Evolutionary conservation across 495 filamentous ascomycete genomes (phyloP).

Genomic region (Penicillium manginii): DNA sequence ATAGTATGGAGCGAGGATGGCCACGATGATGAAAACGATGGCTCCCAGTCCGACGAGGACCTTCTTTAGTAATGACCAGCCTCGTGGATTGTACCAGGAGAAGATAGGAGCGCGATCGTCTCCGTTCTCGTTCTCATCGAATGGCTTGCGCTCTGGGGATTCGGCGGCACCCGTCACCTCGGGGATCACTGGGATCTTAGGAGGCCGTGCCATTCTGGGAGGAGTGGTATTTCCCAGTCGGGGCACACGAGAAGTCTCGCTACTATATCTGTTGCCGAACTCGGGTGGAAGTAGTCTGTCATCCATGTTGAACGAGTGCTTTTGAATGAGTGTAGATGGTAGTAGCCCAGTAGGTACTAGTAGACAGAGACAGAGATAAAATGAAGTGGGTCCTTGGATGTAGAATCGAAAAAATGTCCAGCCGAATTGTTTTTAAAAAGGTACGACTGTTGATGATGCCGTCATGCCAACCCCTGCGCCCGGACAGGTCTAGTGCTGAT

Average conservation of each 20-base stretch:
- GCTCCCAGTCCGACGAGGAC: slow-evolving; percentile 35
- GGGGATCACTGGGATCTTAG: not conserved
- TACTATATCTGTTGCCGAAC: slow-evolving; percentile 28
- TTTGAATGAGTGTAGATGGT: not conserved
- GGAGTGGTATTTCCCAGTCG: slow-evolving; percentile 20
- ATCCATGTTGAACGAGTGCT: slow-evolving; percentile 21
- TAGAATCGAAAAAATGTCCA: not conserved
- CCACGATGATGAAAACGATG: slow-evolving; percentile 48
- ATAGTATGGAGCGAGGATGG: slow-evolving; percentile 59
- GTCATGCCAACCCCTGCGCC: slow-evolving; percentile 14
- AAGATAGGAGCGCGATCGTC: not conserved
- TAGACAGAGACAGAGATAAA: not conserved
- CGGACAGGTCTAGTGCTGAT: slow-evolving; percentile 15
- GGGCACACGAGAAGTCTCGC: slow-evolving; percentile 23
- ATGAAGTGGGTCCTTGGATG: not conserved
- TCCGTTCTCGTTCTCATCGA: not conserved
- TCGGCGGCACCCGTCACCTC: not conserved
- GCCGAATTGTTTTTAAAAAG: slow-evolving; percentile 5
- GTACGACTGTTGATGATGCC: slow-evolving; percentile 14
- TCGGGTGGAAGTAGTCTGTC: slow-evolving; percentile 22
- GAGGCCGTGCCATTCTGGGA: slow-evolving; percentile 20
- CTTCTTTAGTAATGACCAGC: slow-evolving; percentile 53
- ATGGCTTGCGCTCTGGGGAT: slow-evolving; percentile 2
- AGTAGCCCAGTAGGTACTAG: too few relatives aligned
- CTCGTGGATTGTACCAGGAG: slow-evolving; percentile 53